Base-by-base conservation (phyloP, 768 basidiomycete species). In the Daedaleopsis nitida region DNA sequence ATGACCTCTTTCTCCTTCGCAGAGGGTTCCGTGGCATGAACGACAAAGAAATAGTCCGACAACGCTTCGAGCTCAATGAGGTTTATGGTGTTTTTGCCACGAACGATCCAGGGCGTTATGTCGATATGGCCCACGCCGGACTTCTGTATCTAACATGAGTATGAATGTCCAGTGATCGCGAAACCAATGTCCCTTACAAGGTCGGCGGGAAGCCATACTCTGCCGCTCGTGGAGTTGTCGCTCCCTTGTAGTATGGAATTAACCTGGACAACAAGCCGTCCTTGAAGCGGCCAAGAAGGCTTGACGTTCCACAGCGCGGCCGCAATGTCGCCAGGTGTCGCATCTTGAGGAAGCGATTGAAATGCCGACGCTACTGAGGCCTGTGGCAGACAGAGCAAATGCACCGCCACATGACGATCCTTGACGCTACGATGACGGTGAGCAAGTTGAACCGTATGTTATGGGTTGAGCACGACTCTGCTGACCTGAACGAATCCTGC, bases 61-160 rank as follows among this genome's bases (percentile, higher is more conserved):
- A 64, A 44, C n/a, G 62, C 66, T 11, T 37, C 57, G 14, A 71
- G 70, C 39, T 67, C 64, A 32, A 70, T 65, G 27, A 70, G 37
- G 8, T 59, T 56, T 8, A 68, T n/a, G 5, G 50, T 63, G 52
- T 70, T 70, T 27, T 4, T 27, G 13, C 70, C 69, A 3, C 60
- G 59, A 5, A 32, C n/a, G 24, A 71, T 69, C 27, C 58, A 50
- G 1, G 47, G 39, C 1, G 68, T 65, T 49, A 69, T 44, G 12
- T 71, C 70, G 13, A 71, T 35, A 8, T 68, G 68, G 13, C 64
- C 64, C 27, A 59, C 58, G 8, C 58, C 44, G 19, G 51, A 11
- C 17, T 2, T 27, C 51, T 38, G 34, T 5, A 37, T 37, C 32
- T n/a, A 19, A 1, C 19, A 16, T 44, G 17, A 43, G 32, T 24